Evolutionary conservation across 192 early-diverging fungal species (phyloP).

Genomic region (Oehlia diaphana): DNA sequence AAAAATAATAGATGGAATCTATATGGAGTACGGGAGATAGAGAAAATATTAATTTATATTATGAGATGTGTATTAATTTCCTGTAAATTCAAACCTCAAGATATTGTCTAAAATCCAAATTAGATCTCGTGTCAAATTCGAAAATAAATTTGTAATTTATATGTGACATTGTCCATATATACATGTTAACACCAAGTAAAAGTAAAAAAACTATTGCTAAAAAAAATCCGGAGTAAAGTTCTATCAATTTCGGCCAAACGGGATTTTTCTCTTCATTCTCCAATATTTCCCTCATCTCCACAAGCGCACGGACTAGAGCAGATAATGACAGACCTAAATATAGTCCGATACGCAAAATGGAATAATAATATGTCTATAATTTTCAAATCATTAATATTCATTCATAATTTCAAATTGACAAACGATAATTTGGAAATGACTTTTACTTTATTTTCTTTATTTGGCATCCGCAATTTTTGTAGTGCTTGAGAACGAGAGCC

Average conservation of each 20-base stretch:
- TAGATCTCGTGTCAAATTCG: constrained; percentile 72
- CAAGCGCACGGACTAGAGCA: constrained; percentile 48
- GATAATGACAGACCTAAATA: constrained; percentile 60
- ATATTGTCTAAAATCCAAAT: constrained; percentile 66
- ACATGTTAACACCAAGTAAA: constrained; percentile 64
- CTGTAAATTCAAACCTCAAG: constrained; percentile 52
- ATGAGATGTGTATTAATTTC: not conserved
- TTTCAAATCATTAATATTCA: not conserved
- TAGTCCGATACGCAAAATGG: constrained; percentile 53
- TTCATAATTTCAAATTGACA: not conserved
- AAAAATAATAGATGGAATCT: not conserved
- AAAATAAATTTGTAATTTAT: constrained; percentile 87
- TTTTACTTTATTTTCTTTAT: constrained; percentile 28
- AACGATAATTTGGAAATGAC: not conserved
- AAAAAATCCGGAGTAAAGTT: constrained; percentile 66
- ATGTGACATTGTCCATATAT: constrained; percentile 57
- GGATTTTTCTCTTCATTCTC: too few species aligned
- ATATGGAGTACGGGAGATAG: not conserved
- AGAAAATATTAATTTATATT: not conserved
- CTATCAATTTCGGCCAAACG: not conserved
- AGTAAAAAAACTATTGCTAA: constrained; percentile 60
- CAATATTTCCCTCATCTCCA: not conserved
- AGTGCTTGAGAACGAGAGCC: constrained; percentile 66
- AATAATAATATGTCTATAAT: constrained; percentile 23
- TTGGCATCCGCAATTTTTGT: constrained; percentile 60